Conservation (phyloP, 176 grass and related monocot species). For the Puccinellia tenuiflora region DNA sequence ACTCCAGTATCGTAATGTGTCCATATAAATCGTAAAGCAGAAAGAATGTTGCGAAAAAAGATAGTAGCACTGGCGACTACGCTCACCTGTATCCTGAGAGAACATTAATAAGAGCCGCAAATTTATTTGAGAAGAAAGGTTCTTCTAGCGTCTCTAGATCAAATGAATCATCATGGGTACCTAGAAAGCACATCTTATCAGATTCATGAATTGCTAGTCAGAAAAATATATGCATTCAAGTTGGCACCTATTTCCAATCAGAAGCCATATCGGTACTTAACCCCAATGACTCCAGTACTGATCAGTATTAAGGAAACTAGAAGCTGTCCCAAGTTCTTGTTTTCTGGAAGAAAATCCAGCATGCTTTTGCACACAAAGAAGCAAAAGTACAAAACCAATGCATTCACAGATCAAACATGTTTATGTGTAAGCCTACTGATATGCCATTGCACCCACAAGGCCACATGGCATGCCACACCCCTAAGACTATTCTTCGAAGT, state of each 20-base stretch:
- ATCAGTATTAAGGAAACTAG: not conserved
- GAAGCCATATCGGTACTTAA: not conserved
- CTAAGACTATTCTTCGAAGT: not conserved
- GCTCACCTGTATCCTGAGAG: conserved; percentile 65
- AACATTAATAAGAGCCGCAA: conserved; percentile 59
- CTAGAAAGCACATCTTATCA: conserved; percentile 31
- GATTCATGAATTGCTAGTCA: not conserved
- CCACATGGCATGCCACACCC: not conserved
- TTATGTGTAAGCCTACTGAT: not conserved
- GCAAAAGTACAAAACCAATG: not conserved
- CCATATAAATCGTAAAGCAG: not conserved
- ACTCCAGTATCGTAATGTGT: not conserved
- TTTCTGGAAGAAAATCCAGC: not conserved
- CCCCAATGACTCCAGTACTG: not conserved
- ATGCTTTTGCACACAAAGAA: not conserved
- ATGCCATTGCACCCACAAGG: not conserved
- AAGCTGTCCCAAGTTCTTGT: not conserved
- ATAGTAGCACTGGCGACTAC: not conserved
- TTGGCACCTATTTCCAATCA: not conserved
- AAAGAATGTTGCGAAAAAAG: conserved; percentile 9
- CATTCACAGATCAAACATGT: not conserved
- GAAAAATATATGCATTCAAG: not conserved
- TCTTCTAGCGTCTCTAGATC: conserved; percentile 58
- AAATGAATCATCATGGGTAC: conserved; percentile 40
- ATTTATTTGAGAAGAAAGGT: conserved; percentile 91